These are phyloP conservation scores for Gossypium ekmanianum DNA, from an alignment of 345 rosid species.

Conservation along the genomic window DNA sequence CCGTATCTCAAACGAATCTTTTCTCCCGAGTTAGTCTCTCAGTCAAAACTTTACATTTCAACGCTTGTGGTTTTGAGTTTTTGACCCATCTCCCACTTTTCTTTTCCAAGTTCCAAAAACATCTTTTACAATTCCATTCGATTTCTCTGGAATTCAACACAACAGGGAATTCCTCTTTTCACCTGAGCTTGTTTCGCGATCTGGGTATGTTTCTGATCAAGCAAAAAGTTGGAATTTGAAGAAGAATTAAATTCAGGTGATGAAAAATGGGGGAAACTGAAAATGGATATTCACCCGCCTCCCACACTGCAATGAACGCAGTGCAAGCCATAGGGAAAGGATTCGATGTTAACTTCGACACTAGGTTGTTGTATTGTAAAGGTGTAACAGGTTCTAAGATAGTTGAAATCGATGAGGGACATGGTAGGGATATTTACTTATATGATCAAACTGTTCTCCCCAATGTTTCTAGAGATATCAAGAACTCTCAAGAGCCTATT, in stretches of 20 bases:
- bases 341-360: constrained; percentile 64
- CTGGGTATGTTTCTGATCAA: constrained; percentile 13
- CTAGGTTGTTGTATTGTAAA: constrained; percentile 69
- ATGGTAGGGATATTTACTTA: constrained; percentile 37
- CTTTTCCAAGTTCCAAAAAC: not conserved
- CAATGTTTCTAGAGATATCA: constrained; percentile 55
- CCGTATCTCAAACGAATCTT: not conserved
- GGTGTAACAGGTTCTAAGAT: constrained; percentile 50
- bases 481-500: constrained; percentile 25
- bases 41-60: constrained; percentile 7
- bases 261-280: constrained; percentile 36
- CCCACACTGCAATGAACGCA: constrained; percentile 55
- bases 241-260: constrained; percentile 10
- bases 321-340: constrained; percentile 70
- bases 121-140: not conserved
- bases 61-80: no score
- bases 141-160: not conserved
- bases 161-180: constrained; percentile 5
- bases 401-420: constrained; percentile 54
- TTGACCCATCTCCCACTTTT: no score
- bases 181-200: not conserved
- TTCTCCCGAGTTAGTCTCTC: not conserved
- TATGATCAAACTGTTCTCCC: constrained; percentile 35
- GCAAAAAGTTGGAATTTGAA: not conserved
- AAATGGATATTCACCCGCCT: constrained; percentile 27